Conservation (phyloP, 1,139 yeast species). For the Geotrichum fermentans region DNA sequence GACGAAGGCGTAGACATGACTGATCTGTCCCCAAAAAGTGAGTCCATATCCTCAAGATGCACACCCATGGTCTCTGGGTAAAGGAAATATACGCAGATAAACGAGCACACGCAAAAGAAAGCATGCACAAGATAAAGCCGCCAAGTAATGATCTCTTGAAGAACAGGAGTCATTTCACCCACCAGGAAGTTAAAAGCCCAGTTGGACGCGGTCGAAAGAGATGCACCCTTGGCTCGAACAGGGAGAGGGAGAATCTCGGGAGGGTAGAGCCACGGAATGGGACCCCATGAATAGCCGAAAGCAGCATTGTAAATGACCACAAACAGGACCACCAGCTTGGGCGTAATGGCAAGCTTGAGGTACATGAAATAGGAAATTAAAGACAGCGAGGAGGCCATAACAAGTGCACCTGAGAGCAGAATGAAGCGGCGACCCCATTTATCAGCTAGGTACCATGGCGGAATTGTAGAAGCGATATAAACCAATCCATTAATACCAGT, state of each 20-base stretch:
- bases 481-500: constrained; percentile 83
- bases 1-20: constrained; percentile 30
- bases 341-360: constrained; percentile 56
- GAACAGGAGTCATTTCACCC: constrained; percentile 84
- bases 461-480: constrained; percentile 69
- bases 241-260: constrained; percentile 82
- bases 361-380: constrained; percentile 63
- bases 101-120: constrained; percentile 64
- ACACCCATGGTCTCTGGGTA: constrained; percentile 92
- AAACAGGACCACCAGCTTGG: constrained; percentile 65
- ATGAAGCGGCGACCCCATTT: constrained; percentile 87
- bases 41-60: constrained; percentile 82
- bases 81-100: constrained; percentile 59
- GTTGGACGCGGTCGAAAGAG: constrained; percentile 84
- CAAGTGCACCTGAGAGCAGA: constrained; percentile 66
- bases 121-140: constrained; percentile 79
- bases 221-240: constrained; percentile 90
- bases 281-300: constrained; percentile 87
- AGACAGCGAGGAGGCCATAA: constrained; percentile 70
- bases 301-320: constrained; percentile 79
- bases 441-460: constrained; percentile 90
- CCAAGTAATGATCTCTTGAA: constrained; percentile 75
- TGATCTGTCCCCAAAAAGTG: constrained; percentile 65
- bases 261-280: constrained; percentile 90
- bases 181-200: constrained; percentile 94